These are phyloP conservation scores for Aspergillus sp. DNA, from an alignment of 2,329 filamentous ascomycete genomes.

Conservation along the genomic window DNA sequence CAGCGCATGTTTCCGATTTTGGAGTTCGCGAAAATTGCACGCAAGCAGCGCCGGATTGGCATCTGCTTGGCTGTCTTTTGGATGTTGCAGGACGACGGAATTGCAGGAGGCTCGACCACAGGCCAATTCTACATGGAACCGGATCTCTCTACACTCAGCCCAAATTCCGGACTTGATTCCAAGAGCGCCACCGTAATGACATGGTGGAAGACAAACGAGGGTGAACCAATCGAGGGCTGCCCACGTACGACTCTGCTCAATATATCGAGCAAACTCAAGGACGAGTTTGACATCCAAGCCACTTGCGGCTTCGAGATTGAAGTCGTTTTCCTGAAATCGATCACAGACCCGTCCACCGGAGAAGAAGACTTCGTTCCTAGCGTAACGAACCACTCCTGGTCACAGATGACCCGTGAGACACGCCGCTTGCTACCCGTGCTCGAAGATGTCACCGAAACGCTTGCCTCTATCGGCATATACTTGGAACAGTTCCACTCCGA, in stretches of 20 bases:
- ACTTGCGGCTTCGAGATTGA: constrained; percentile 80
- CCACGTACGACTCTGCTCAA: constrained; percentile 64
- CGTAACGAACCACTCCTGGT: constrained; percentile 70
- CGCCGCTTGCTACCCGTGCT: constrained; percentile 58
- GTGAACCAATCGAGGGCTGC: constrained; percentile 56
- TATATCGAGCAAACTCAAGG: constrained; percentile 53
- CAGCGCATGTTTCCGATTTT: constrained; percentile 67
- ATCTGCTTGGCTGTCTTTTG: constrained; percentile 66
- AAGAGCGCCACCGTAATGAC: constrained; percentile 65
- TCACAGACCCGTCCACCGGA: constrained; percentile 29
- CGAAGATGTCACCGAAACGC: constrained; percentile 62
- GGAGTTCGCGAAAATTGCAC: constrained; percentile 52
- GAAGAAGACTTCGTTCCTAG: constrained; percentile 44
- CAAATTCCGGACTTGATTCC: constrained; percentile 56
- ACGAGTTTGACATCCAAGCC: constrained; percentile 57
- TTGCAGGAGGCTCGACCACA: constrained; percentile 54
- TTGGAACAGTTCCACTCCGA: constrained; percentile 76
- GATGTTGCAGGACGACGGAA: constrained; percentile 65
- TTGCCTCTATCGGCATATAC: constrained; percentile 63
- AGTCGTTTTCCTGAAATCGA: constrained; percentile 65
- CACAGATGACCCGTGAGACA: constrained; percentile 62
- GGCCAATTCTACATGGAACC: constrained; percentile 68
- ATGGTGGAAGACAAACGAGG: constrained; percentile 62
- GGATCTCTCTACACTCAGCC: constrained; percentile 62
- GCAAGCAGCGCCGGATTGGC: constrained; percentile 52